These are phyloP conservation scores for Stramenopiles sp. DNA, from an alignment of 352 stramenopile species.

Conservation along the genomic window DNA sequence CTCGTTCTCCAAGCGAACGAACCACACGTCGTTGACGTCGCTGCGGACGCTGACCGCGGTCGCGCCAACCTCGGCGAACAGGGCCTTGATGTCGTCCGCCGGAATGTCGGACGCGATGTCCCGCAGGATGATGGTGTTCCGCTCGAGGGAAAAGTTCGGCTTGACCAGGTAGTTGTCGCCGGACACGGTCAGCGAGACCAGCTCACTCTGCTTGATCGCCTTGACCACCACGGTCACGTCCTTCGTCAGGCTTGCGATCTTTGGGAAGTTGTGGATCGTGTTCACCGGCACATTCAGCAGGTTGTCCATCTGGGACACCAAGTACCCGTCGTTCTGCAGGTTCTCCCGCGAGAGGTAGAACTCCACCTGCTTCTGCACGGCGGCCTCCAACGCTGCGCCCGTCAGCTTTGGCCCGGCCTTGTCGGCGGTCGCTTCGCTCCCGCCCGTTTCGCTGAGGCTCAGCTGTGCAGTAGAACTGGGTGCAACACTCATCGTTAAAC, in stretches of 20 bases:
- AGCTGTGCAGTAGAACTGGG: too few species aligned
- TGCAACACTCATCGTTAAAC: too few species aligned
- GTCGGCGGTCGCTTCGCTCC: too few species aligned
- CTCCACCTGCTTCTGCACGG: conserved; percentile 59
- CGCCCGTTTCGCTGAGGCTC: too few species aligned
- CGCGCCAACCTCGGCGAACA: conserved; percentile 47
- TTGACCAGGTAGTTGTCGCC: conserved; percentile 64
- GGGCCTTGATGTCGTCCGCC: conserved; percentile 53
- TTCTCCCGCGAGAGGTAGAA: conserved; percentile 73
- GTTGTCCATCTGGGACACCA: conserved; percentile 65
- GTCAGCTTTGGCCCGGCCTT: neutral
- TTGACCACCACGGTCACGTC: conserved; percentile 39
- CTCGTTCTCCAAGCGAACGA: conserved; percentile 64
- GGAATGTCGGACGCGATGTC: conserved; percentile 63
- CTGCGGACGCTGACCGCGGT: conserved; percentile 53
- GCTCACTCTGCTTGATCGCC: conserved; percentile 37
- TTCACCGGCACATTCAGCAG: conserved; percentile 61
- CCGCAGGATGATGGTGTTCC: conserved; percentile 72
- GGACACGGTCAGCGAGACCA: conserved; percentile 45
- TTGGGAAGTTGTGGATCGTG: conserved; percentile 50
- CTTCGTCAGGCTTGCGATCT: conserved; percentile 56
- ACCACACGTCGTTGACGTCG: conserved; percentile 77
- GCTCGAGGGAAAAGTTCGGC: conserved; percentile 68
- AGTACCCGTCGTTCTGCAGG: conserved; percentile 52
- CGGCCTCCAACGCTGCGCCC: conserved; percentile 42